These are phyloP conservation scores for Cercospora sp. DNA, from an alignment of 2,329 filamentous ascomycete species.

Conservation along the genomic window DNA sequence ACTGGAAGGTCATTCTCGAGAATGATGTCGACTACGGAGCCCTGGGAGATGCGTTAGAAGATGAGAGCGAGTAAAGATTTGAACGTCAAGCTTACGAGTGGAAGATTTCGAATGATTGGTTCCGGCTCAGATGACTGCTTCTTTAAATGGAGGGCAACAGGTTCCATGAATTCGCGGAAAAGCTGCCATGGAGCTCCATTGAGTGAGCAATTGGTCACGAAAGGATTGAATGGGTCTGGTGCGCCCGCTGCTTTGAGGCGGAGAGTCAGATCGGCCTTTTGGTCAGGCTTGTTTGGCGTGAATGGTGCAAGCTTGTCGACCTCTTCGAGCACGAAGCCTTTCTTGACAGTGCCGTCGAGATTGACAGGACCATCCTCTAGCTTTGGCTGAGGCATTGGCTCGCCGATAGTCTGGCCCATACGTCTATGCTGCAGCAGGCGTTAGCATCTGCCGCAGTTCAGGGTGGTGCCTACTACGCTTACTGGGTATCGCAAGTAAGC, in stretches of 20 bases:
- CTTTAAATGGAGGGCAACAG: constrained; percentile 16
- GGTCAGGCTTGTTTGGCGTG: constrained; percentile 15
- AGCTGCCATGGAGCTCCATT: constrained; percentile 28
- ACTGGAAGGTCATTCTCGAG: constrained; percentile 24
- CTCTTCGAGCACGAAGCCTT: constrained; percentile 13
- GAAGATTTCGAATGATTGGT: constrained; percentile 17
- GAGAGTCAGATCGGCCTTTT: constrained; percentile 20
- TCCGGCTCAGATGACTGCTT: constrained; percentile 21
- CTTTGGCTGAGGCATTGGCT: constrained; percentile 21
- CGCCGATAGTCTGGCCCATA: constrained; percentile 16
- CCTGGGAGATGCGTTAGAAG: constrained; percentile 12
- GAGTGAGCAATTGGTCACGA: constrained; percentile 28
- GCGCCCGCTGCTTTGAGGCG: constrained; percentile 25
- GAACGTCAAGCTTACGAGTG: constrained; percentile 3
- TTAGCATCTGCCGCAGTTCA: neutral
- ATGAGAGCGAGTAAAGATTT: neutral
- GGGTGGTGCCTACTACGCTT: neutral
- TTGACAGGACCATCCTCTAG: constrained; percentile 18
- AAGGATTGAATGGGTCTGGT: constrained; percentile 26
- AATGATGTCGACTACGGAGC: constrained; percentile 27
- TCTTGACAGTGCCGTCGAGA: constrained; percentile 20
- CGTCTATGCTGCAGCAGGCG: constrained; percentile 7
- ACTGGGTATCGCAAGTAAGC: constrained; percentile 24
- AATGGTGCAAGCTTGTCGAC: constrained; percentile 15
- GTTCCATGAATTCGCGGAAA: constrained; percentile 23